Percentiles rank a stretch among this genome's conserved stretches.
phyloP scores from a whole-genome alignment of 306 rosid species.

The Vachellia collinsii region DNA sequence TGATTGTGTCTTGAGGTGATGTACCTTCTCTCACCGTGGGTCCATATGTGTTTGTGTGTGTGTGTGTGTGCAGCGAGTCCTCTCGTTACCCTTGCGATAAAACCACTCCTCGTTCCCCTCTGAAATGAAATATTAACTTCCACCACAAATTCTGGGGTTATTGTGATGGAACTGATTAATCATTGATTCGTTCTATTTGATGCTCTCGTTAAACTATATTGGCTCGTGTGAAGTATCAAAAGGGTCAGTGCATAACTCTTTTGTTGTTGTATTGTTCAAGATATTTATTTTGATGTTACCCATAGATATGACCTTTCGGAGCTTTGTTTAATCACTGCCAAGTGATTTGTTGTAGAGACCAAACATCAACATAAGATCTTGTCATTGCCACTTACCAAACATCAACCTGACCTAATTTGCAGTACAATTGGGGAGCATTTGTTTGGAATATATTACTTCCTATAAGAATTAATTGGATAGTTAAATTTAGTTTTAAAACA shows the following conservation, averaged over 20 bases:
- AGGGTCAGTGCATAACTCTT: not conserved
- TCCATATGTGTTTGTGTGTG: conserved; percentile 7
- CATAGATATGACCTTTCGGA: not conserved
- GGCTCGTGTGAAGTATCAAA: not conserved
- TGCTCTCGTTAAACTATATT: not conserved
- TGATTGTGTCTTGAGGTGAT: conserved; percentile 39
- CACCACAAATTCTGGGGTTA: not conserved
- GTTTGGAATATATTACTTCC: not conserved
- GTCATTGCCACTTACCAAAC: not conserved
- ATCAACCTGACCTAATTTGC: not conserved
- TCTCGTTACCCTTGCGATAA: conserved; percentile 23
- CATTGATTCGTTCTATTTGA: not conserved
- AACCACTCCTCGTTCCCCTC: conserved; percentile 26
- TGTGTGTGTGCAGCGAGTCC: not conserved
- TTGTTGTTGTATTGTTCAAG: not conserved
- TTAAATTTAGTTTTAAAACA: too few relatives aligned
- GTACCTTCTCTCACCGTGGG: conserved; percentile 35
- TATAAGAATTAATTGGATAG: too few relatives aligned
- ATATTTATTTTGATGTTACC: not conserved
- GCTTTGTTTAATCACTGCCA: not conserved
- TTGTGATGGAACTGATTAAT: not conserved
- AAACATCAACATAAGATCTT: not conserved
- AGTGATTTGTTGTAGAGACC: not conserved
- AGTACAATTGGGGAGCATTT: not conserved
- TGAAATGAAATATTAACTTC: conserved; percentile 35